A percentile compares a stretch with the other conserved stretches of the same genome.
Evolutionary conservation across 805 yeast species (phyloP).

Genomic region (Yarrowia phangngaensis): DNA sequence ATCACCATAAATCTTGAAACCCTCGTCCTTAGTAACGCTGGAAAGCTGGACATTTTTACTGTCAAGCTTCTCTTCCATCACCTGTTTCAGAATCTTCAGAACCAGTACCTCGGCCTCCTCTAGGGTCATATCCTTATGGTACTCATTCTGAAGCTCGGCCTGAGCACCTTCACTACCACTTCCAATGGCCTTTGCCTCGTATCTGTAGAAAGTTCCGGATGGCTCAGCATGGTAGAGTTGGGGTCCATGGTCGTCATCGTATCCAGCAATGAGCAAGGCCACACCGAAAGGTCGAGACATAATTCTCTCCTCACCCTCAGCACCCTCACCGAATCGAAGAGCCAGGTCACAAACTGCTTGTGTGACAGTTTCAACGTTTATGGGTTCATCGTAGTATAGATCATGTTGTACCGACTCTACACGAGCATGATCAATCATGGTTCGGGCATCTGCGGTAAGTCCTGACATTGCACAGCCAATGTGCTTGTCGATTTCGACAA

Average conservation of each 20-base stretch:
- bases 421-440: constrained; percentile 98
- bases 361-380: constrained; percentile 87
- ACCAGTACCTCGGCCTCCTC: constrained; percentile 89
- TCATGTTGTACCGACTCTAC: constrained; percentile 78
- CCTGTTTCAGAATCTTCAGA: constrained; percentile 88
- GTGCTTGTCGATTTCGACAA: constrained; percentile 88
- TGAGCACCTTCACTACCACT: constrained; percentile 99
- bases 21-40: constrained; percentile 78
- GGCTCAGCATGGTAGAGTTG: constrained; percentile 98
- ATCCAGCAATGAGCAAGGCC: constrained; percentile 91
- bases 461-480: constrained; percentile 99
- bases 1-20: constrained; percentile 81
- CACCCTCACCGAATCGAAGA: constrained; percentile 94
- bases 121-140: constrained; percentile 80
- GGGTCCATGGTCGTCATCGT: constrained; percentile 85
- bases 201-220: constrained; percentile 94
- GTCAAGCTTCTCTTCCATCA: constrained; percentile 97
- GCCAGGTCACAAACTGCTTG: constrained; percentile 98
- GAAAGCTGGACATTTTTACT: constrained; percentile 94
- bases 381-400: constrained; percentile 85
- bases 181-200: constrained; percentile 98
- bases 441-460: constrained; percentile 95
- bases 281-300: constrained; percentile 99
- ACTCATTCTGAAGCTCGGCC: constrained; percentile 93
- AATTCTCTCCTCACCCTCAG: constrained; percentile 87